These are phyloP conservation scores for Malus fusca DNA, from an alignment of 306 rosid species.

Conservation along the genomic window DNA sequence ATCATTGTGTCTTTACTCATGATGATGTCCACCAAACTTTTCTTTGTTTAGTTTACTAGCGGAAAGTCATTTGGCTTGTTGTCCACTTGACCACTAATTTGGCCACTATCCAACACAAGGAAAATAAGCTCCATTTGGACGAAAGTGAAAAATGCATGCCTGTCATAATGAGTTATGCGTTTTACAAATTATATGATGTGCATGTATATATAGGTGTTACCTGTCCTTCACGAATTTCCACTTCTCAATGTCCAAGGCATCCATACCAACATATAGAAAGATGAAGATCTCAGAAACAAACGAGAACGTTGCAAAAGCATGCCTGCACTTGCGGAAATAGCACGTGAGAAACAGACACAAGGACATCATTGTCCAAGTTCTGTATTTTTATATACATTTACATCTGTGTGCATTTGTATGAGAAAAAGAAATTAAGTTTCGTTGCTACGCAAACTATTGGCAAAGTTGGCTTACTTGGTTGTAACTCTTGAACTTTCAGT, in stretches of 20 bases:
- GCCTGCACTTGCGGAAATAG: conserved; percentile 31
- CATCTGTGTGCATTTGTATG: background rate
- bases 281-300: conserved; percentile 48
- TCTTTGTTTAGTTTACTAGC: too few species aligned
- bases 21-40: too few species aligned
- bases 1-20: too few species aligned
- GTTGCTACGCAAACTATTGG: background rate
- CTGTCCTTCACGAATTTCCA: conserved; percentile 38
- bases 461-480: conserved; percentile 32
- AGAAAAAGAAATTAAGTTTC: background rate
- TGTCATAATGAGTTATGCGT: background rate
- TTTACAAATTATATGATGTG: background rate
- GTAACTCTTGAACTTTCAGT: conserved; percentile 43
- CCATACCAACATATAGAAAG: conserved; percentile 68
- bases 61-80: too few species aligned
- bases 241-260: conserved; percentile 62
- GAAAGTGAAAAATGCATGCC: background rate
- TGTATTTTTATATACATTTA: background rate
- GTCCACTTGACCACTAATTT: too few species aligned
- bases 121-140: background rate
- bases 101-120: too few species aligned
- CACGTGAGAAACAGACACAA: background rate
- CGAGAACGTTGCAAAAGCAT: conserved; percentile 50
- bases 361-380: background rate
- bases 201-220: conserved; percentile 14